Conservation (phyloP, 306 rosid species). For the Corylus avellana region DNA sequence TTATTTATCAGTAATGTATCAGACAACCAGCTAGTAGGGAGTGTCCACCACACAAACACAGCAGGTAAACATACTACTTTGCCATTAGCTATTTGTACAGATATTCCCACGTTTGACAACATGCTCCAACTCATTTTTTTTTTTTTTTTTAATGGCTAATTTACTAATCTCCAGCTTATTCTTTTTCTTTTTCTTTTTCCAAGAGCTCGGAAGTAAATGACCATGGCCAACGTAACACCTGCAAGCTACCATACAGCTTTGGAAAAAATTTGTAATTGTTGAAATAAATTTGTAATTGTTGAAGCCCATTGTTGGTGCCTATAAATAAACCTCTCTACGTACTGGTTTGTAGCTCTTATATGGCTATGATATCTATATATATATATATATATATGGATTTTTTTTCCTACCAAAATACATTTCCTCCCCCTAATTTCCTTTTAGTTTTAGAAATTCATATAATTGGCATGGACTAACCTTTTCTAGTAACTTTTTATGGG, state of each 20-base stretch:
- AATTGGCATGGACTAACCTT: not conserved
- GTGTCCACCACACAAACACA: not conserved
- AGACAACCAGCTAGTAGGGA: constrained; percentile 13
- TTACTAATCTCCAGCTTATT: not conserved
- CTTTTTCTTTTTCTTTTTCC: not conserved
- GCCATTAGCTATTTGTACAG: not conserved
- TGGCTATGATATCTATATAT: not conserved
- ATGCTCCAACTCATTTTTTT: not conserved
- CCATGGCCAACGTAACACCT: not conserved
- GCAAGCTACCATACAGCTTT: not conserved
- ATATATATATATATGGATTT: too few relatives aligned
- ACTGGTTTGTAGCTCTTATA: not conserved
- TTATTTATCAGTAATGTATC: constrained; percentile 11
- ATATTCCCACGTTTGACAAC: not conserved
- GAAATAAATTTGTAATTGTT: not conserved
- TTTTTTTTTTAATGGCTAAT: not conserved
- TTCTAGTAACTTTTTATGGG: not conserved
- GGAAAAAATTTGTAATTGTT: not conserved
- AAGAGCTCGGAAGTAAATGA: constrained; percentile 4
- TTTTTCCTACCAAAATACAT: not conserved
- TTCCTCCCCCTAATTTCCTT: not conserved
- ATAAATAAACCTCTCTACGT: not conserved
- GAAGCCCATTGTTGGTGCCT: not conserved
- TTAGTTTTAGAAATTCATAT: not conserved
- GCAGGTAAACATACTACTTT: constrained; percentile 7